Conservation (phyloP, 176 grass and related monocot species). For the Stipa capillata region DNA sequence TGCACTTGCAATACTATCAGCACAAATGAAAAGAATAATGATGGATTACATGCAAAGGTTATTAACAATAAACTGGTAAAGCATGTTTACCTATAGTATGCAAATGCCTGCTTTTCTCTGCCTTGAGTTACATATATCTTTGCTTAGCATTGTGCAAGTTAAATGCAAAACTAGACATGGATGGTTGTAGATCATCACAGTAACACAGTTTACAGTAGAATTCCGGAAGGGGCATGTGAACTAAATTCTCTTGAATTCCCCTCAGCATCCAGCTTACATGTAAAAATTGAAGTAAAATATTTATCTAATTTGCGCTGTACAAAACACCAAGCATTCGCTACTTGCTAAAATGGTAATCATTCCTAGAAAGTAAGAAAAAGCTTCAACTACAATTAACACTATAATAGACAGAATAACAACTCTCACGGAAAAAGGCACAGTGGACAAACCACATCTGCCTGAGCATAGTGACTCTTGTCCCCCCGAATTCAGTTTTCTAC, state of each 20-base stretch:
- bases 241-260: not conserved
- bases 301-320: not conserved
- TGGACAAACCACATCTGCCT: not conserved
- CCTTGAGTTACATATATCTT: not conserved
- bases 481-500: not conserved
- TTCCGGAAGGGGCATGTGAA: not conserved
- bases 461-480: not conserved
- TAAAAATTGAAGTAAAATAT: not conserved
- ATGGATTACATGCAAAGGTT: not conserved
- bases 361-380: not conserved
- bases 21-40: not conserved
- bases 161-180: not conserved
- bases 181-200: not conserved
- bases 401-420: not conserved
- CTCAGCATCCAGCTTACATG: not conserved
- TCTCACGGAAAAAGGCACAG: not conserved
- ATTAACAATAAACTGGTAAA: not conserved
- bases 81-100: not conserved
- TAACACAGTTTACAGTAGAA: not conserved
- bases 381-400: not conserved
- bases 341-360: not conserved
- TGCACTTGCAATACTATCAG: not conserved
- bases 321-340: not conserved
- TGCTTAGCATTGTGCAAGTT: not conserved
- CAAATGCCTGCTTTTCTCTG: not conserved